Conservation (phyloP, 306 rosid species). For the Prunus mume region DNA sequence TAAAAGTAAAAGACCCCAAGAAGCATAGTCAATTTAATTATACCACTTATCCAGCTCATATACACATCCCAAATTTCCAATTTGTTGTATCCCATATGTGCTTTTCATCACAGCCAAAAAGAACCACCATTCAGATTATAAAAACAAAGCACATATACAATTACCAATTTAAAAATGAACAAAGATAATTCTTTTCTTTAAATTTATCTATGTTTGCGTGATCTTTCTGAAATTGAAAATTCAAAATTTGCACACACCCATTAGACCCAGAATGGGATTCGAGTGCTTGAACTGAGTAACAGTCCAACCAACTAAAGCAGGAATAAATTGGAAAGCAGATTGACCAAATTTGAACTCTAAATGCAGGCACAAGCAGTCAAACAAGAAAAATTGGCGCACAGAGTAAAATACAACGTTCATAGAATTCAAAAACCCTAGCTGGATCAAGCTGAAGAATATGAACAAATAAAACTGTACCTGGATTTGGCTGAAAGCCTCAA, state of each 20-base stretch:
- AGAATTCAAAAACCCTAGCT: conserved; percentile 19
- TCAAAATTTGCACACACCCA: neutral
- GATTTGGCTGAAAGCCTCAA: neutral
- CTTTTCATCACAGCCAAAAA: neutral
- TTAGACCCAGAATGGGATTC: neutral
- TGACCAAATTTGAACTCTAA: neutral
- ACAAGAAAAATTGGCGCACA: neutral
- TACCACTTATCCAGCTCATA: conserved; percentile 6
- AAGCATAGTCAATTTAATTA: neutral
- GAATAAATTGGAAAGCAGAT: neutral
- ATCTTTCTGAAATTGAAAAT: neutral
- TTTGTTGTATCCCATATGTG: neutral
- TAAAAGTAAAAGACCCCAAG: neutral
- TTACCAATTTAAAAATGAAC: neutral
- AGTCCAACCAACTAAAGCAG: neutral
- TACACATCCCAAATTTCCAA: conserved; percentile 3
- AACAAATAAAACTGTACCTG: conserved; percentile 17
- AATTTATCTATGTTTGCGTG: neutral
- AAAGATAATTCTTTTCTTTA: neutral
- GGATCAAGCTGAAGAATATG: conserved; percentile 23
- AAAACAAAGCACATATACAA: neutral
- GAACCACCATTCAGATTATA: neutral
- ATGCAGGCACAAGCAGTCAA: conserved; percentile 1
- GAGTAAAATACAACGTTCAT: neutral
- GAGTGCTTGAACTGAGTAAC: neutral